Evolutionary conservation across 83 land plant genomes (phyloP).

Genomic region (Picea engelmannii): DNA sequence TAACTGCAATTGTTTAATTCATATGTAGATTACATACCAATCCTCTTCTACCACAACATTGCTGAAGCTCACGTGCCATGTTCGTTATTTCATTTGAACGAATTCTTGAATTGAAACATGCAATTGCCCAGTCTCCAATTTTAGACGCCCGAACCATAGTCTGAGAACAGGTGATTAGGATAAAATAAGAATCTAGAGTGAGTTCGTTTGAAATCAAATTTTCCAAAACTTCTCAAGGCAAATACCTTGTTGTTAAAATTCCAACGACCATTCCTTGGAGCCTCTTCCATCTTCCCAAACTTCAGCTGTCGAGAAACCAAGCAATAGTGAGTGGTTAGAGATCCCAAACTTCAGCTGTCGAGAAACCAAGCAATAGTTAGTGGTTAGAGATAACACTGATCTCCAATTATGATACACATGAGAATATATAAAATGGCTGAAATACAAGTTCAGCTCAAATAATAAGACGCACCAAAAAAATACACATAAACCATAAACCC

Average conservation of each 20-base stretch:
- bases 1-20: not conserved
- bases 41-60: slow-evolving; percentile 60
- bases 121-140: slow-evolving; percentile 63
- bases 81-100: slow-evolving; percentile 16
- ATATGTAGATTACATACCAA: slow-evolving; percentile 44
- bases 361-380: not conserved
- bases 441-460: too few species aligned
- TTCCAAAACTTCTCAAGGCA: not conserved
- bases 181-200: not conserved
- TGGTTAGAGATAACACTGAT: not conserved
- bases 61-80: slow-evolving; percentile 37
- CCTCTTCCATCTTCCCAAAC: slow-evolving; percentile 59
- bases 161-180: slow-evolving; percentile 26
- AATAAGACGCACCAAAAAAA: not conserved
- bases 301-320: slow-evolving; percentile 42
- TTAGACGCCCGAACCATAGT: slow-evolving; percentile 36
- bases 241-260: slow-evolving; percentile 73
- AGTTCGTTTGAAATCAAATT: not conserved
- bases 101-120: slow-evolving; percentile 50
- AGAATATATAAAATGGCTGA: too few species aligned
- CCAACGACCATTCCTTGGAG: slow-evolving; percentile 71
- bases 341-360: slow-evolving; percentile 61
- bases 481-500: not conserved
- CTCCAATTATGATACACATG: not conserved
- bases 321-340: not conserved